Conservation (phyloP, 345 rosid species). For the Chamaenerion angustifolium region DNA sequence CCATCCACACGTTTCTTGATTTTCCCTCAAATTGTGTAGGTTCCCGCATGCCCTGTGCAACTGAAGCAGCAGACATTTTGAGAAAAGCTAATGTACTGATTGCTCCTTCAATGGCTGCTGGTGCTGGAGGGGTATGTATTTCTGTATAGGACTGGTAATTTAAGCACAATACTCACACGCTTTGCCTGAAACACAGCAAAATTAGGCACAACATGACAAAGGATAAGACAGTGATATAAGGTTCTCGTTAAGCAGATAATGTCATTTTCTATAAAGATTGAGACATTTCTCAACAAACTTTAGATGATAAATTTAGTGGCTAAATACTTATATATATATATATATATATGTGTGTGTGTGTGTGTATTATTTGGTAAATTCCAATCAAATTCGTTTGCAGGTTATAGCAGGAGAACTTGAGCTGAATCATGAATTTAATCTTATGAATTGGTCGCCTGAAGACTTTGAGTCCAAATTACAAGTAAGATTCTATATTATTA, state of each 20-base stretch:
- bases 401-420: conserved; percentile 98
- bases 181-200: too few relatives aligned
- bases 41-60: conserved; percentile 93
- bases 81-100: conserved; percentile 76
- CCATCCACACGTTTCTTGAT: background rate
- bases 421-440: conserved; percentile 70
- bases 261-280: too few relatives aligned
- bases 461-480: conserved; percentile 94
- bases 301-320: background rate
- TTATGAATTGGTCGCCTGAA: conserved; percentile 93
- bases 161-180: too few relatives aligned
- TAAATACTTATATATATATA: too few relatives aligned
- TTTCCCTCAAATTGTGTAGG: conserved; percentile 23
- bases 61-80: conserved; percentile 84
- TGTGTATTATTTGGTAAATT: background rate
- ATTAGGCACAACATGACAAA: too few relatives aligned
- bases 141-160: conserved; percentile 2
- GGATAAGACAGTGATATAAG: too few relatives aligned
- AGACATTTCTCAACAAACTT: background rate
- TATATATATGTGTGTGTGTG: background rate
- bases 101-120: conserved; percentile 97
- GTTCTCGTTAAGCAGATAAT: too few relatives aligned
- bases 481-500: conserved; percentile 20
- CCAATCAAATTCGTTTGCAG: conserved; percentile 24
- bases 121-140: conserved; percentile 86